Percentiles rank a stretch among this genome's conserved stretches.
These are phyloP conservation scores for Herpetospermum pedunculosum DNA, from an alignment of 306 rosid genomes.

Conservation along the genomic window DNA sequence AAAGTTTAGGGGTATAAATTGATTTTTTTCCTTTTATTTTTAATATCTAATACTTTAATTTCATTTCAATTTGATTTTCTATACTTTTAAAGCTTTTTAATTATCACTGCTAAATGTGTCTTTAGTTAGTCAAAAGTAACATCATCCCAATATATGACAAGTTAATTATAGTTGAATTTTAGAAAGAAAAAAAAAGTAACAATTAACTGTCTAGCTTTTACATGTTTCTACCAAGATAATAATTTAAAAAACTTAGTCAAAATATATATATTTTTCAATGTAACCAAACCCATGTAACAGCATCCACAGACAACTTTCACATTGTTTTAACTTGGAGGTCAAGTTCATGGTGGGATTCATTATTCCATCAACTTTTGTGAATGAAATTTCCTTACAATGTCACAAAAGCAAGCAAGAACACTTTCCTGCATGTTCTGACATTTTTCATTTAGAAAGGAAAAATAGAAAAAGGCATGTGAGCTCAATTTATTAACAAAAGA, in stretches of 20 bases:
- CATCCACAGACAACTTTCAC: constrained; percentile 3
- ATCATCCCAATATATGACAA: not conserved
- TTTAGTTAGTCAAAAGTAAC: not conserved
- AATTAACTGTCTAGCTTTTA: not conserved
- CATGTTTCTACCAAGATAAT: not conserved
- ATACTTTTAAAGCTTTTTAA: no score
- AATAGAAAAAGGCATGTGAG: not conserved
- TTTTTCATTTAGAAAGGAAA: not conserved
- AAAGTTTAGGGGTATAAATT: no score
- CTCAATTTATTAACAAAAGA: not conserved
- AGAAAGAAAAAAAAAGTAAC: not conserved
- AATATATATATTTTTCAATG: not conserved
- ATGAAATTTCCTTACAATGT: constrained; percentile 42
- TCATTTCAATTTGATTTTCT: no score
- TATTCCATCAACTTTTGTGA: constrained; percentile 1
- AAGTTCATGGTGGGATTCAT: constrained; percentile 12
- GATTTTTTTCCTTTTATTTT: no score
- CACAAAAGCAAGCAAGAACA: constrained; percentile 12
- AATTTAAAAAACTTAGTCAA: not conserved
- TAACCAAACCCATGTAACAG: not conserved
- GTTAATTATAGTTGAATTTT: not conserved
- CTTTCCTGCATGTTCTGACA: constrained; percentile 21
- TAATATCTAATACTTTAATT: no score
- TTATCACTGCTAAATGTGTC: not conserved
- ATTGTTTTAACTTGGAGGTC: constrained; percentile 4